A percentile compares a stretch with the other conserved stretches of the same genome.
Evolutionary conservation across 768 basidiomycete genomes (phyloP).

Genomic region (Podaxis sp.): DNA sequence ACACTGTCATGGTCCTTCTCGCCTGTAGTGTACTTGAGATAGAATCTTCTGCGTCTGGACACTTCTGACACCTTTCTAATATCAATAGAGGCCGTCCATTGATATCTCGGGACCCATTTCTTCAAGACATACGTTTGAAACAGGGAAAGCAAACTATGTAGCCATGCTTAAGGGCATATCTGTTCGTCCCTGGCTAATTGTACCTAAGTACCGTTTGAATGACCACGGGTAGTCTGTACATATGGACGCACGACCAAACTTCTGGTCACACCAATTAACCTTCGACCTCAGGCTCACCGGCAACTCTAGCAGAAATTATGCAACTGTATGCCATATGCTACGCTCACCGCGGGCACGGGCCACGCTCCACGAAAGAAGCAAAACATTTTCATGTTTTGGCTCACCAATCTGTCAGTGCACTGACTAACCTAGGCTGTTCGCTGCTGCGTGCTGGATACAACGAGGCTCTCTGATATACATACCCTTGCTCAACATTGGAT

Average conservation of each 20-base stretch:
- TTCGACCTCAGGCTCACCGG: background rate
- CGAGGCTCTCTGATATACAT: constrained; percentile 6
- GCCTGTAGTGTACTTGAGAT: background rate
- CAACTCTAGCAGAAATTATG: background rate
- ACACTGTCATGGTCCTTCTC: background rate
- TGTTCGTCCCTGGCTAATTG: background rate
- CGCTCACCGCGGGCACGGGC: background rate
- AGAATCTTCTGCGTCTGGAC: background rate
- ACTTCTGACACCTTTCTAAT: background rate
- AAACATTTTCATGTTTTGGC: constrained; percentile 8
- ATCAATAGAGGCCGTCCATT: background rate
- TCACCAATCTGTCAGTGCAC: background rate
- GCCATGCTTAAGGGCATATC: background rate
- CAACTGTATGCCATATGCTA: background rate
- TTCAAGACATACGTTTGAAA: background rate
- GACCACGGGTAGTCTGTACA: background rate
- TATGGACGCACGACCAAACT: background rate
- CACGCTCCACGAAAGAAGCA: background rate
- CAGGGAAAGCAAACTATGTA: background rate
- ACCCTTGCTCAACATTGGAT: background rate
- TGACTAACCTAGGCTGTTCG: background rate
- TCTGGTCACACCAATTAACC: background rate
- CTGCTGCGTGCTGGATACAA: constrained; percentile 7
- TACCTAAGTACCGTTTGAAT: background rate
- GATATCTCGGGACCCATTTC: background rate